phyloP scores from a whole-genome alignment of 2,329 filamentous ascomycete species.

The Phyllosticta citrichinensis region DNA sequence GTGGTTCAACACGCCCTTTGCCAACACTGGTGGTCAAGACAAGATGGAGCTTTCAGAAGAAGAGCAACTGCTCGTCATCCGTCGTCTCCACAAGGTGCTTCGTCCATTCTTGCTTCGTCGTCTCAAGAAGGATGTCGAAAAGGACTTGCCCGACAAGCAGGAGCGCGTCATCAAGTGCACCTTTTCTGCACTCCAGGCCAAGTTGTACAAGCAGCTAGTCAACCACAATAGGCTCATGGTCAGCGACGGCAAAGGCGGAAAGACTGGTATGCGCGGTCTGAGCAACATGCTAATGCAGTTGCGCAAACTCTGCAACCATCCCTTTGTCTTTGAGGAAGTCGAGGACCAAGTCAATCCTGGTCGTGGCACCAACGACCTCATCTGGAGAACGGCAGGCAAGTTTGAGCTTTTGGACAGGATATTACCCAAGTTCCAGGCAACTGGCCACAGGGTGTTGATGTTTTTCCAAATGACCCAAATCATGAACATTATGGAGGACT shows the following conservation, averaged over 20 bases:
- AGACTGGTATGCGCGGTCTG: conserved; percentile 83
- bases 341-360: conserved; percentile 96
- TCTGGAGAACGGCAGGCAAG: conserved; percentile 95
- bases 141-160: conserved; percentile 96
- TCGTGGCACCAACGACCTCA: conserved; percentile 77
- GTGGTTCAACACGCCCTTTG: conserved; percentile 99
- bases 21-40: conserved; percentile 94
- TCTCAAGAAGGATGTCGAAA: conserved; percentile 99
- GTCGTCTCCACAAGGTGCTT: conserved; percentile 94
- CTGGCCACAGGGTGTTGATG: conserved; percentile 93
- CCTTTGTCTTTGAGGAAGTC: conserved; percentile 95
- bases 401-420: conserved; percentile 92
- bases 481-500: conserved; percentile 99
- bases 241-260: conserved; percentile 89
- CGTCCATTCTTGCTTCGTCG: conserved; percentile 94
- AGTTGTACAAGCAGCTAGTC: conserved; percentile 94
- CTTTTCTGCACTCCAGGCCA: conserved; percentile 87
- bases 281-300: conserved; percentile 99
- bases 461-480: conserved; percentile 99
- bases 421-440: conserved; percentile 83
- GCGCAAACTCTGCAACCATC: conserved; percentile 97
- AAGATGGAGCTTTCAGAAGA: conserved; percentile 99
- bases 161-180: conserved; percentile 99
- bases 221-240: conserved; percentile 92
- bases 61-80: conserved; percentile 97